A percentile compares a stretch with the other conserved stretches of the same genome.
Evolutionary conservation across 768 basidiomycete species (phyloP).

Genomic region (Leccinum pellstonianum): DNA sequence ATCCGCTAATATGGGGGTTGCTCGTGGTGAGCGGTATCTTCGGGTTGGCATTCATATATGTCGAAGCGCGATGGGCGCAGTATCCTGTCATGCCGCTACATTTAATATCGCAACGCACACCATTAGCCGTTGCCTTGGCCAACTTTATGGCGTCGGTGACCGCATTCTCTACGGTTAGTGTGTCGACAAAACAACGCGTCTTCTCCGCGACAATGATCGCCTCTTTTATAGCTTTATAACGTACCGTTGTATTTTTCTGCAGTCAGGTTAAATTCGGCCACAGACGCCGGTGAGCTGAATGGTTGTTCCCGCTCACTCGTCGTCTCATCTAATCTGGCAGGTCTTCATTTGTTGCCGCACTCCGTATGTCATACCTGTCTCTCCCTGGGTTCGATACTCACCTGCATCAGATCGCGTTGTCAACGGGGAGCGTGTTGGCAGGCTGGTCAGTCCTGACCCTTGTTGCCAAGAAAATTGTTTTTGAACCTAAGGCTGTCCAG

Average conservation of each 20-base stretch:
- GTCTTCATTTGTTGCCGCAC: slow-evolving; percentile 86
- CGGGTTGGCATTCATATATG: slow-evolving; percentile 61
- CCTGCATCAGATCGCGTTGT: slow-evolving; percentile 63
- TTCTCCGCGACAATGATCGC: slow-evolving; percentile 4
- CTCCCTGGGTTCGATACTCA: slow-evolving; percentile 12
- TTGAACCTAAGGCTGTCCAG: slow-evolving; percentile 36
- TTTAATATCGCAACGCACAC: slow-evolving; percentile 74
- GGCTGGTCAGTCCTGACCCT: slow-evolving; percentile 61
- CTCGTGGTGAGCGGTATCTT: slow-evolving; percentile 56
- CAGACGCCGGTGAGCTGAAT: slow-evolving; percentile 59
- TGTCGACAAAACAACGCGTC: background rate
- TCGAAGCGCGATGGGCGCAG: slow-evolving; percentile 74
- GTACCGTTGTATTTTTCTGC: slow-evolving; percentile 88
- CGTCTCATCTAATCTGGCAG: slow-evolving; percentile 37
- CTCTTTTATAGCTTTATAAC: slow-evolving; percentile 65
- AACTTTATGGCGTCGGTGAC: slow-evolving; percentile 78
- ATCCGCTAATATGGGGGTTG: slow-evolving; percentile 69
- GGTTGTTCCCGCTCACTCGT: background rate
- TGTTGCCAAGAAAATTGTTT: slow-evolving; percentile 2
- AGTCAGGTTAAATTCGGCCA: slow-evolving; percentile 66
- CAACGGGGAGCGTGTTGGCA: slow-evolving; percentile 81
- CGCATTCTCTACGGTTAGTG: slow-evolving; percentile 73
- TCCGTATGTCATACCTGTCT: slow-evolving; percentile 51
- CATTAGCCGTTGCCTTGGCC: slow-evolving; percentile 73
- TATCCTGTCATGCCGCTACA: slow-evolving; percentile 92